Conservation (phyloP, 495 filamentous ascomycete species). For the Parathielavia appendiculata region DNA sequence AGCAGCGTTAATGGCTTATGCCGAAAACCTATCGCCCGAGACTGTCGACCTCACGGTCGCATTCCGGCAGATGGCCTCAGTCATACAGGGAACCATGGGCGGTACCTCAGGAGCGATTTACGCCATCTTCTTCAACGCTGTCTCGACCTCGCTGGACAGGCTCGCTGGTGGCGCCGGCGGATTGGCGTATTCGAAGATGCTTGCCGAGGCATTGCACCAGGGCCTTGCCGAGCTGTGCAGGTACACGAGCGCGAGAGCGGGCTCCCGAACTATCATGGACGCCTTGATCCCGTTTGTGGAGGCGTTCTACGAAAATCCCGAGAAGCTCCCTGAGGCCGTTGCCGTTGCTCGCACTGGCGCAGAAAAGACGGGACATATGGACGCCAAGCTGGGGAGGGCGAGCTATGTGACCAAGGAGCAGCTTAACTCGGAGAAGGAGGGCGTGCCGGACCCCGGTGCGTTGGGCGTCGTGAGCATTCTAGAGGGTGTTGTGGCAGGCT, state of each 20-base stretch:
- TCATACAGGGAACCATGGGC: not conserved
- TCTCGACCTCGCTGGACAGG: not conserved
- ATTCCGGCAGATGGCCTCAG: not conserved
- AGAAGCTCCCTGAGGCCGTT: not conserved
- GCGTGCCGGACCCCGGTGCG: not conserved
- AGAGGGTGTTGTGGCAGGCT: not conserved
- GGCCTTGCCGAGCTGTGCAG: not conserved
- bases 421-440: not conserved
- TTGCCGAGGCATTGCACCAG: not conserved
- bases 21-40: not conserved
- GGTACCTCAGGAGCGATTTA: not conserved
- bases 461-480: not conserved
- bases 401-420: not conserved
- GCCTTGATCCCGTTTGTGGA: not conserved
- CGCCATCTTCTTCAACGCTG: not conserved
- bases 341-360: not conserved
- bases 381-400: not conserved
- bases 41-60: not conserved
- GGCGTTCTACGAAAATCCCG: not conserved
- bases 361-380: not conserved
- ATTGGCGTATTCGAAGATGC: not conserved
- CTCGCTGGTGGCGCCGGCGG: not conserved
- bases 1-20: not conserved
- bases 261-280: not conserved
- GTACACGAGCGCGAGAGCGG: not conserved